These are phyloP conservation scores for Backusella mclennaniae DNA, from an alignment of 192 early-diverging fungal species.

Conservation along the genomic window DNA sequence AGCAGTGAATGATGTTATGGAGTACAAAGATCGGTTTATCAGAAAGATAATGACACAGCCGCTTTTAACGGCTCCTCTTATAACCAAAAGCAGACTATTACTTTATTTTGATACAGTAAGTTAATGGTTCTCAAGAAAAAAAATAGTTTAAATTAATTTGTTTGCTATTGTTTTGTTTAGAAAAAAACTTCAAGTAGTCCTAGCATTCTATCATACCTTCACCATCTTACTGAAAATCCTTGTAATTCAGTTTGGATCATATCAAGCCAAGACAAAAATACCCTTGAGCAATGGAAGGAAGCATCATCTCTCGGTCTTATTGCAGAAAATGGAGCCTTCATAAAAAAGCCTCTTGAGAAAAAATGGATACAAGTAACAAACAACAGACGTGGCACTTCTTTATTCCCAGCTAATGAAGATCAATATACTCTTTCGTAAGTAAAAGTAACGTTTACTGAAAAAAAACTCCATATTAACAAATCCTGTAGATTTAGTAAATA, in stretches of 20 bases:
- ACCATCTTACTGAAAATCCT: background rate
- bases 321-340: background rate
- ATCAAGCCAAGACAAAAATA: background rate
- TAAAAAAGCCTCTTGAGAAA: background rate
- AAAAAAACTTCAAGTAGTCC: background rate
- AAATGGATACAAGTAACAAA: background rate
- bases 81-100: background rate
- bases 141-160: background rate
- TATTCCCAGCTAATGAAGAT: background rate
- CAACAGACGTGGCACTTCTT: background rate
- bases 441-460: background rate
- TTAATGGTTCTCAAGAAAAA: background rate
- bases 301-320: background rate
- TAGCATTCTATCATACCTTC: background rate
- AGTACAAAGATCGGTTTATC: background rate
- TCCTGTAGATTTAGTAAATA: background rate
- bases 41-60: background rate
- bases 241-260: slow-evolving; percentile 2
- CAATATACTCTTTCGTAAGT: background rate
- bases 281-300: background rate
- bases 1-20: background rate
- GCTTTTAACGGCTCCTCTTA: background rate
- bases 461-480: background rate
- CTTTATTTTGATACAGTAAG: slow-evolving; percentile 3
- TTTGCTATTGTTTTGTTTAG: background rate